phyloP scores from a whole-genome alignment of 1,284 basidiomycete genomes.

The Heterobasidion occidentale region DNA sequence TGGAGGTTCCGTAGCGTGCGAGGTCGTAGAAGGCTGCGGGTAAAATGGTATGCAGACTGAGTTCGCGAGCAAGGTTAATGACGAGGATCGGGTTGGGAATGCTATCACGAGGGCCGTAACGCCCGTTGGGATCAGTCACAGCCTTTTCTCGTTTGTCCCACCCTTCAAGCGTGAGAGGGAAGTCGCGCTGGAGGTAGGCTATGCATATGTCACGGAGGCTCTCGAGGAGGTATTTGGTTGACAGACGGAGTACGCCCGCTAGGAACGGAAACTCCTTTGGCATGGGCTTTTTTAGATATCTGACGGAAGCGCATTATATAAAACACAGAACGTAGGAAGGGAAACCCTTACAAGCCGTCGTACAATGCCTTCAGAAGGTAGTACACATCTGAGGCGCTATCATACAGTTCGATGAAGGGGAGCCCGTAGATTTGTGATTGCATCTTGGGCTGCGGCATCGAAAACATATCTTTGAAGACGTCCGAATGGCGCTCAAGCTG shows the following conservation, averaged over 20 bases:
- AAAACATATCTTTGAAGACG: slow-evolving; percentile 56
- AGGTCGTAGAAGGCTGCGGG: slow-evolving; percentile 67
- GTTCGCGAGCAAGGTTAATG: slow-evolving; percentile 59
- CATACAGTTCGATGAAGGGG: slow-evolving; percentile 41
- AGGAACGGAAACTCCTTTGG: slow-evolving; percentile 45
- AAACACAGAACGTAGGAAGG: background rate
- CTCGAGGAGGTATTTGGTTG: slow-evolving; percentile 63
- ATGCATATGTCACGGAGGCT: slow-evolving; percentile 49
- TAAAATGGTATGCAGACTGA: slow-evolving; percentile 46
- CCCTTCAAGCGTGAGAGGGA: slow-evolving; percentile 51
- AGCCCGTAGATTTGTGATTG: slow-evolving; percentile 17
- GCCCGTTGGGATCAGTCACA: slow-evolving; percentile 27
- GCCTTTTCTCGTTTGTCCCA: slow-evolving; percentile 62
- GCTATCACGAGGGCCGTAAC: slow-evolving; percentile 38
- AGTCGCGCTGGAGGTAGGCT: slow-evolving; percentile 46
- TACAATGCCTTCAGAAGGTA: slow-evolving; percentile 57
- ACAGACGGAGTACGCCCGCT: slow-evolving; percentile 54
- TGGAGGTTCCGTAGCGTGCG: slow-evolving; percentile 61
- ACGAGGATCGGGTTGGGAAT: slow-evolving; percentile 52
- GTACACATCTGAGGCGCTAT: slow-evolving; percentile 48
- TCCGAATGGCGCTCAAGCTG: slow-evolving; percentile 67
- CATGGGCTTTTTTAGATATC: slow-evolving; percentile 27
- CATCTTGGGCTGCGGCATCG: slow-evolving; percentile 44
- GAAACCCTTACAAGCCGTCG: slow-evolving; percentile 33
- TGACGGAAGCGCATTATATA: slow-evolving; percentile 12